These are phyloP conservation scores for Eucalyptus erythrocorys DNA, from an alignment of 345 rosid species.

Conservation along the genomic window DNA sequence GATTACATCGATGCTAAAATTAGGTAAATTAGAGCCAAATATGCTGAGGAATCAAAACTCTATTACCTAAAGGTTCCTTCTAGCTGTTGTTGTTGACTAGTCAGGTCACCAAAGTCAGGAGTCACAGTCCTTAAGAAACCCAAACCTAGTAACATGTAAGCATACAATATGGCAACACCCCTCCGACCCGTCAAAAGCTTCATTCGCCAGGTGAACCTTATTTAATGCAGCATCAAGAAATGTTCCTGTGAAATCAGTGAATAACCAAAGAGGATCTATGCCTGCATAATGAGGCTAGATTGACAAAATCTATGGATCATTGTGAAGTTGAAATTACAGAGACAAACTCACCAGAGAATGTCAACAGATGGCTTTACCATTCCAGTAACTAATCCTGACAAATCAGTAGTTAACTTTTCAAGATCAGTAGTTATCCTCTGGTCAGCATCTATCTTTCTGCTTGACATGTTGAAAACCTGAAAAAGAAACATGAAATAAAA, in stretches of 20 bases:
- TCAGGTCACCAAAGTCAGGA: constrained; percentile 91
- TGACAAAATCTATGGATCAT: neutral
- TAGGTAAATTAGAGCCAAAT: neutral
- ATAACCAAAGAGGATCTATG: neutral
- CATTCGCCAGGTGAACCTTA: constrained; percentile 99
- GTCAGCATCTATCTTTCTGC: constrained; percentile 85
- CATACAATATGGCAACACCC: constrained; percentile 89
- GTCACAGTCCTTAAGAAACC: constrained; percentile 85
- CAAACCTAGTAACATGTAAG: constrained; percentile 90
- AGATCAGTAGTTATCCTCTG: constrained; percentile 95
- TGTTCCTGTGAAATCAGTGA: neutral
- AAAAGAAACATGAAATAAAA: neutral
- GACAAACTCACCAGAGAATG: constrained; percentile 70
- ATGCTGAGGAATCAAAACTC: neutral
- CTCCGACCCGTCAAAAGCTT: constrained; percentile 86
- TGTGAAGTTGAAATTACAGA: neutral
- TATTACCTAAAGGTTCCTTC: constrained; percentile 93
- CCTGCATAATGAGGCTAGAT: neutral
- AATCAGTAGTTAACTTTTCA: constrained; percentile 73
- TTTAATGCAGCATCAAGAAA: neutral
- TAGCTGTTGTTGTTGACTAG: constrained; percentile 76
- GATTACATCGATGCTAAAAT: neutral
- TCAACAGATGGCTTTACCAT: constrained; percentile 98
- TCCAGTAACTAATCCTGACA: constrained; percentile 91
- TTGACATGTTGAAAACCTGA: constrained; percentile 87